phyloP scores from a whole-genome alignment of 345 rosid genomes.

The Acer saccharum region DNA sequence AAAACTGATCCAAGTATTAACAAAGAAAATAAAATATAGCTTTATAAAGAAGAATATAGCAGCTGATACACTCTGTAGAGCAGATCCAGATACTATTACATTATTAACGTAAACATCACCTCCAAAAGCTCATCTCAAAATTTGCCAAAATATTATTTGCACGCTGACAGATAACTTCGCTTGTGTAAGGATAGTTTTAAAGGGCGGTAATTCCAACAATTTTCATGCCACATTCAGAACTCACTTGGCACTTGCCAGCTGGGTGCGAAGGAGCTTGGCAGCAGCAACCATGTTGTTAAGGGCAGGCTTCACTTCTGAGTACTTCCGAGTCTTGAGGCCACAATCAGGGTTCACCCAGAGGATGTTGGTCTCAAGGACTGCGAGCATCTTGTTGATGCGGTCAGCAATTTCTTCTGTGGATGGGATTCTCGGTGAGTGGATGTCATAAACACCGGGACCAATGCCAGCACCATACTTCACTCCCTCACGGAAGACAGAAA shows the following conservation, averaged over 20 bases:
- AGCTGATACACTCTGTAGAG: background rate
- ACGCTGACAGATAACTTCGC: conserved; percentile 7
- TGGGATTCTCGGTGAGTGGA: conserved; percentile 65
- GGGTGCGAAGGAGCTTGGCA: conserved; percentile 54
- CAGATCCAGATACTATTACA: background rate
- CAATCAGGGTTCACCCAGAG: conserved; percentile 67
- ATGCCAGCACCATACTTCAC: conserved; percentile 64
- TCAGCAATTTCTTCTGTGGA: conserved; percentile 55
- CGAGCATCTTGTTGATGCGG: conserved; percentile 59
- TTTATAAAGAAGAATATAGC: background rate
- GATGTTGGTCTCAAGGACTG: conserved; percentile 54
- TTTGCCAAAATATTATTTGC: conserved; percentile 13
- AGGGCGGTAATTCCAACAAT: background rate
- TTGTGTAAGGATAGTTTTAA: background rate
- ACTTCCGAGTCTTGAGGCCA: conserved; percentile 62
- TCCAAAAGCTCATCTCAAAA: conserved; percentile 15
- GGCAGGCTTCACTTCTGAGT: conserved; percentile 54
- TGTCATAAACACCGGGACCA: conserved; percentile 64
- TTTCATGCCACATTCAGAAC: background rate
- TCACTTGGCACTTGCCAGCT: conserved; percentile 45
- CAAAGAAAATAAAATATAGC: conserved; percentile 1
- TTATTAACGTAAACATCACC: too few species aligned
- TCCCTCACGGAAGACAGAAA: conserved; percentile 55
- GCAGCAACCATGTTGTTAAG: conserved; percentile 59
- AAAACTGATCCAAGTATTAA: background rate